Conservation (phyloP, 176 grass and related monocot species). For the Thinopyrum elongatum region DNA sequence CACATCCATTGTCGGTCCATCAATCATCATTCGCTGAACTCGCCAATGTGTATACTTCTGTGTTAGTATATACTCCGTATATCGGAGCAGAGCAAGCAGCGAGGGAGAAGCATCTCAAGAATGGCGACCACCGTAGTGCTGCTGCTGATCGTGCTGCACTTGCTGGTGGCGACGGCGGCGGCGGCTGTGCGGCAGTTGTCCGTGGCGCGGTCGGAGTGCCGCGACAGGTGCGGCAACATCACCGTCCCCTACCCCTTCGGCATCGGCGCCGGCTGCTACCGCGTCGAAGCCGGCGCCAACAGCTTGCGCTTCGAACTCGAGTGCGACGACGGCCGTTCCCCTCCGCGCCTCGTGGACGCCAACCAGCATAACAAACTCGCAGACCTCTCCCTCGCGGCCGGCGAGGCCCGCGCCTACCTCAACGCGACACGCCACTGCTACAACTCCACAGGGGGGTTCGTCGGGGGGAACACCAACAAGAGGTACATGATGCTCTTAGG, state of each 20-base stretch:
- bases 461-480: fast-evolving
- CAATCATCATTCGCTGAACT: too few species aligned
- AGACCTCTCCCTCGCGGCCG: neutral
- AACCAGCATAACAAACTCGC: neutral
- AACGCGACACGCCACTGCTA: slow-evolving; percentile 20
- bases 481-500: fast-evolving
- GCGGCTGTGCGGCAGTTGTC: neutral
- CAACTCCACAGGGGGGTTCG: neutral
- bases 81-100: neutral
- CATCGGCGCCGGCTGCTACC: slow-evolving; percentile 41
- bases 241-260: slow-evolving; percentile 60
- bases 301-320: slow-evolving; percentile 1
- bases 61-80: too few species aligned
- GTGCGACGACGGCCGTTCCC: neutral
- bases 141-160: neutral
- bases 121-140: neutral
- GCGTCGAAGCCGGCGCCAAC: neutral
- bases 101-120: neutral
- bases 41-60: too few species aligned
- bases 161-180: neutral
- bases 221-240: slow-evolving; percentile 46
- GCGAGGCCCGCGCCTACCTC: slow-evolving; percentile 20
- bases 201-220: slow-evolving; percentile 34
- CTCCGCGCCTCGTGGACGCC: neutral
- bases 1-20: too few species aligned